Conservation (phyloP, 2,329 filamentous ascomycete genomes). For the Sphaerulina vaccinii region DNA sequence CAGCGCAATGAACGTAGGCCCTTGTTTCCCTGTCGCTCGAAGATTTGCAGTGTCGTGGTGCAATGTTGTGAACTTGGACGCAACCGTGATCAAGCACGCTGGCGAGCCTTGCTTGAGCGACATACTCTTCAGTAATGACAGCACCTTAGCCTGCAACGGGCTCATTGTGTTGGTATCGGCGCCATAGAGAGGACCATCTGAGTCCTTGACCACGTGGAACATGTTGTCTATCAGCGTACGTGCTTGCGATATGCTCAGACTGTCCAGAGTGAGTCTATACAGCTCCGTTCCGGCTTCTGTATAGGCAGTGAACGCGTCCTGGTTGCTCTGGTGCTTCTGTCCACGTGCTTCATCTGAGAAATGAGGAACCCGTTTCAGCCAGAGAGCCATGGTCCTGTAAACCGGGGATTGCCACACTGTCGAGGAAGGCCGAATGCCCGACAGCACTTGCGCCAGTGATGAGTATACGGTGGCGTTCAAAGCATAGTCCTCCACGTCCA, state of each 20-base stretch:
- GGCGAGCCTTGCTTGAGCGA: constrained; percentile 66
- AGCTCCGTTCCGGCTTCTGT: constrained; percentile 72
- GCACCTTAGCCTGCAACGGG: constrained; percentile 66
- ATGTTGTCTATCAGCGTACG: constrained; percentile 70
- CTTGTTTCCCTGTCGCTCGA: constrained; percentile 35
- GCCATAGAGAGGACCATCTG: constrained; percentile 65
- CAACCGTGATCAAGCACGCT: constrained; percentile 65
- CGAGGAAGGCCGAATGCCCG: constrained; percentile 28
- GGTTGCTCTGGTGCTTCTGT: constrained; percentile 52
- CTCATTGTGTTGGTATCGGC: constrained; percentile 73
- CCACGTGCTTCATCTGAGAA: constrained; percentile 12
- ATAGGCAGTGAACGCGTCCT: constrained; percentile 83
- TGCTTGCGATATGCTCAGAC: constrained; percentile 63
- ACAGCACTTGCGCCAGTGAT: constrained; percentile 42
- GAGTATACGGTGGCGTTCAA: constrained; percentile 45
- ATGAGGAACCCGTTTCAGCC: constrained; percentile 34
- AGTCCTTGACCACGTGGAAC: constrained; percentile 67
- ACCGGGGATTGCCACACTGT: constrained; percentile 31
- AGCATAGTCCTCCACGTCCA: constrained; percentile 41
- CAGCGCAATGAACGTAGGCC: constrained; percentile 84
- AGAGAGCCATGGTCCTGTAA: constrained; percentile 33
- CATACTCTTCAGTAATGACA: constrained; percentile 67
- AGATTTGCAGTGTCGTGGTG: constrained; percentile 54
- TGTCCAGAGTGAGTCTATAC: constrained; percentile 68
- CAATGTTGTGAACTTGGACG: constrained; percentile 69